A percentile compares a stretch with the other conserved stretches of the same genome.
Conservation (phyloP, 2,329 filamentous ascomycete genomes). For the Emydomyces testavorans region DNA sequence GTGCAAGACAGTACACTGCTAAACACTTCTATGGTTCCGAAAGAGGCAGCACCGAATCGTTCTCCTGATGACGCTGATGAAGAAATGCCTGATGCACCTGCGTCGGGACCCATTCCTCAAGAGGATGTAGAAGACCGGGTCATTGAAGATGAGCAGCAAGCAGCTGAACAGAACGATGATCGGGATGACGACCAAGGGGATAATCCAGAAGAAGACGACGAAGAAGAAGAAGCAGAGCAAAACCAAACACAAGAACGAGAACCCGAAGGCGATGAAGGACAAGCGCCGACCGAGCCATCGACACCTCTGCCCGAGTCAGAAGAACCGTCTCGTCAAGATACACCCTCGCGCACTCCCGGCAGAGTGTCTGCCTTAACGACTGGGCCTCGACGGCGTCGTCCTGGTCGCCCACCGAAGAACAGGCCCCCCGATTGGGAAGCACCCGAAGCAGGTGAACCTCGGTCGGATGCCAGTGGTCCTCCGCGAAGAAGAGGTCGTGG, state of each 20-base stretch:
- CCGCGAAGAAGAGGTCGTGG: conserved; percentile 51
- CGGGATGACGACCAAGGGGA: conserved; percentile 9
- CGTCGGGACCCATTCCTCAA: conserved; percentile 18
- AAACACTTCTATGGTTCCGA: background rate
- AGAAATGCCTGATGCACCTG: conserved; percentile 33
- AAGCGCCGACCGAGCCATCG: conserved; percentile 33
- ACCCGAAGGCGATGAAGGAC: conserved; percentile 34
- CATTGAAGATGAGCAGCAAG: too few species aligned
- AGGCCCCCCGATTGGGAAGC: conserved; percentile 66
- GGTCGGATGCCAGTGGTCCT: conserved; percentile 40
- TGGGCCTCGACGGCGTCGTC: conserved; percentile 53
- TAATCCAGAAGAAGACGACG: conserved; percentile 23
- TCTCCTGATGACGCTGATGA: conserved; percentile 37
- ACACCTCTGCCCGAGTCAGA: conserved; percentile 34
- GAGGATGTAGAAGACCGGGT: too few species aligned
- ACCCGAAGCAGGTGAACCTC: conserved; percentile 40
- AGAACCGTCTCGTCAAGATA: conserved; percentile 38
- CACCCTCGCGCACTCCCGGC: conserved; percentile 39
- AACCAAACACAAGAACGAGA: conserved; percentile 22
- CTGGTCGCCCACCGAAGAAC: conserved; percentile 81
- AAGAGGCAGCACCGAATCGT: conserved; percentile 34
- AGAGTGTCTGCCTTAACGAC: conserved; percentile 43
- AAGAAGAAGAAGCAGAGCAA: conserved; percentile 19
- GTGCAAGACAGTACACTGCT: background rate
- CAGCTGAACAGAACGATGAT: conserved; percentile 13